phyloP scores from a whole-genome alignment of 202 grass and related monocot species.

The Digitaria exilis region DNA sequence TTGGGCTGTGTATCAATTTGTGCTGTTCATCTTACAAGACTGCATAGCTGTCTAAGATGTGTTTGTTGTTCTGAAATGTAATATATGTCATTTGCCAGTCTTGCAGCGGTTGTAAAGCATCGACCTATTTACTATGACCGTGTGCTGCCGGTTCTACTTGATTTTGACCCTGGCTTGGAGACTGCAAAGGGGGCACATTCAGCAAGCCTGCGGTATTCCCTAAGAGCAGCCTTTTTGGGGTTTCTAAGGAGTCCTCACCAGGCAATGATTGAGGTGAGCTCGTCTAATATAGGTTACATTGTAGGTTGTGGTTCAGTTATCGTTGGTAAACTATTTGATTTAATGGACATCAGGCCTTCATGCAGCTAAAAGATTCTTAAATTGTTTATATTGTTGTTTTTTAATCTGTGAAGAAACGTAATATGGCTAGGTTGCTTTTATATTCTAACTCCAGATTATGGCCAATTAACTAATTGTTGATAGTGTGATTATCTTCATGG shows the following conservation, averaged over 20 bases:
- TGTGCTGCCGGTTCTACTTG: slow-evolving; percentile 66
- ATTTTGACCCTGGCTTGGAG: slow-evolving; percentile 75
- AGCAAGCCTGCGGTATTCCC: slow-evolving; percentile 76
- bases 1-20: background rate
- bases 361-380: slow-evolving; percentile 14
- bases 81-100: slow-evolving; percentile 61
- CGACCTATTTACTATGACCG: slow-evolving; percentile 67
- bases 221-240: slow-evolving; percentile 79
- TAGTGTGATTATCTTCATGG: slow-evolving; percentile 11
- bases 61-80: slow-evolving; percentile 40
- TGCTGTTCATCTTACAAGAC: slow-evolving; percentile 14
- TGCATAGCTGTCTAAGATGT: slow-evolving; percentile 20
- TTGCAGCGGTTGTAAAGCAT: slow-evolving; percentile 84
- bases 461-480: slow-evolving; percentile 5
- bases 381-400: slow-evolving; percentile 19
- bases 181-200: slow-evolving; percentile 61
- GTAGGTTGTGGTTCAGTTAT: slow-evolving; percentile 19
- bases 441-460: background rate
- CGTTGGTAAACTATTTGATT: slow-evolving; percentile 18
- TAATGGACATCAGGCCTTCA: slow-evolving; percentile 24
- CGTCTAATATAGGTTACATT: slow-evolving; percentile 20
- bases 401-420: slow-evolving; percentile 8
- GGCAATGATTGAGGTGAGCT: slow-evolving; percentile 76
- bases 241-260: slow-evolving; percentile 82
- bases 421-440: too few species aligned